A percentile compares a stretch with the other conserved stretches of the same genome.
phyloP scores from a whole-genome alignment of 768 basidiomycete species.

The Mycena metata region DNA sequence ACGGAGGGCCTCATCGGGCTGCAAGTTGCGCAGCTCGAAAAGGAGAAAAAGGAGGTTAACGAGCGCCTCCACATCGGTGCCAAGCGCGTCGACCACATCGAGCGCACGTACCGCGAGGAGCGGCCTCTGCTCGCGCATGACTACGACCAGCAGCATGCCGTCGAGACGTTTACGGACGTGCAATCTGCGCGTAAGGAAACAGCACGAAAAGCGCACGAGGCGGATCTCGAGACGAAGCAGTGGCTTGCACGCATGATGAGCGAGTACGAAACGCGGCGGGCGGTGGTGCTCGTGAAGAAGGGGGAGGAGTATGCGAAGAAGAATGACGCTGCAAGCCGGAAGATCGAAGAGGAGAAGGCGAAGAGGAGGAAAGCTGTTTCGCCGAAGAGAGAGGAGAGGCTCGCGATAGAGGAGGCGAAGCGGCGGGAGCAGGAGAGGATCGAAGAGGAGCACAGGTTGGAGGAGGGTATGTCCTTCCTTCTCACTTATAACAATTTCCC shows the following conservation, averaged over 20 bases:
- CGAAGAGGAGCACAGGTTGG: slow-evolving; percentile 58
- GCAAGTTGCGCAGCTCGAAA: slow-evolving; percentile 96
- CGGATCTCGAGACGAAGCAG: slow-evolving; percentile 80
- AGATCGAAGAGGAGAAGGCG: slow-evolving; percentile 88
- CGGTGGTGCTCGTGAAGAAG: slow-evolving; percentile 68
- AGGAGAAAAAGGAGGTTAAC: slow-evolving; percentile 91
- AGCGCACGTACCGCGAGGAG: slow-evolving; percentile 95
- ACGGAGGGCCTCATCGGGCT: slow-evolving; percentile 89
- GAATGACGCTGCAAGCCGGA: slow-evolving; percentile 68
- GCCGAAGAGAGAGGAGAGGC: slow-evolving; percentile 68
- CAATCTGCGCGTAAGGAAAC: slow-evolving; percentile 71
- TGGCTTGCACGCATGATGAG: slow-evolving; percentile 79
- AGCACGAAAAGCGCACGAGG: slow-evolving; percentile 68
- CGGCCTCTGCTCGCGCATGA: slow-evolving; percentile 87
- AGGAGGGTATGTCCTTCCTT: slow-evolving; percentile 65
- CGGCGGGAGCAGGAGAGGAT: slow-evolving; percentile 65
- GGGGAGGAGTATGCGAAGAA: slow-evolving; percentile 75
- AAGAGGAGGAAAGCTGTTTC: slow-evolving; percentile 72
- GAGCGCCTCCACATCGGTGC: slow-evolving; percentile 85
- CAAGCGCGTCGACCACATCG: slow-evolving; percentile 95
- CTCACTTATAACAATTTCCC: not conserved
- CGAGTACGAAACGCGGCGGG: slow-evolving; percentile 72
- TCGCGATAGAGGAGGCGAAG: slow-evolving; percentile 56
- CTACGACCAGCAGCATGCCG: slow-evolving; percentile 86
- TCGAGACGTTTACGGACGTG: slow-evolving; percentile 75